Conservation (phyloP, 2,329 filamentous ascomycete species). For the Ceratocystis eucalypticola region DNA sequence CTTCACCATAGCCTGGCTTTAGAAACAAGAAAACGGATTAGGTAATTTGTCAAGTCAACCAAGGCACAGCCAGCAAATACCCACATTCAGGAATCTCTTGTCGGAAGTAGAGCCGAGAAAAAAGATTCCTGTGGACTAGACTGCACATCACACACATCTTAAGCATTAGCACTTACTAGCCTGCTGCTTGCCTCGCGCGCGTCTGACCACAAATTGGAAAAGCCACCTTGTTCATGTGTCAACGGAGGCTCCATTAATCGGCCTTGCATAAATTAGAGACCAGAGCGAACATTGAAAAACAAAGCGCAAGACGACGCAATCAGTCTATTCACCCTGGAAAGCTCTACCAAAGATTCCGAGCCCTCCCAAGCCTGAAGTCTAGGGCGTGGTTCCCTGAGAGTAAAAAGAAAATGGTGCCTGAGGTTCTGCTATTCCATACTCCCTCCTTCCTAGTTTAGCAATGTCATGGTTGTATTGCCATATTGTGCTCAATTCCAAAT, state of each 20-base stretch:
- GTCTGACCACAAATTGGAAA: background rate
- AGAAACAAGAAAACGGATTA: background rate
- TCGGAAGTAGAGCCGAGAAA: slow-evolving; percentile 5
- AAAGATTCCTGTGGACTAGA: background rate
- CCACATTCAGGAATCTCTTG: background rate
- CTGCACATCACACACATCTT: too few species aligned
- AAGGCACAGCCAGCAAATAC: background rate
- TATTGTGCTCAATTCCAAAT: background rate
- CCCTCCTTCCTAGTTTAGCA: background rate
- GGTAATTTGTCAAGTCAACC: background rate
- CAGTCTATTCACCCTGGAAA: too few species aligned
- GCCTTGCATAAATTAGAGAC: background rate
- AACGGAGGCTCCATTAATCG: background rate
- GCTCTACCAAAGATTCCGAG: background rate
- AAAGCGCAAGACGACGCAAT: background rate
- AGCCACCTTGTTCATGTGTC: background rate
- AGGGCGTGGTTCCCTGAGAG: background rate
- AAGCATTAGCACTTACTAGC: background rate
- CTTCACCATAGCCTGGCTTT: background rate
- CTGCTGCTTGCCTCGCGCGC: background rate
- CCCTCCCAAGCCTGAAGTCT: background rate
- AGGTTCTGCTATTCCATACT: background rate
- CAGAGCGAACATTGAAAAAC: background rate
- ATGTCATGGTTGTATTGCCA: background rate
- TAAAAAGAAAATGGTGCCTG: background rate